Evolutionary conservation across 23 red algal species (phyloP), one percentile per base, ranked within the genome.

Genomic region (Cyanidiococcus yangmingshanensis): DNA sequence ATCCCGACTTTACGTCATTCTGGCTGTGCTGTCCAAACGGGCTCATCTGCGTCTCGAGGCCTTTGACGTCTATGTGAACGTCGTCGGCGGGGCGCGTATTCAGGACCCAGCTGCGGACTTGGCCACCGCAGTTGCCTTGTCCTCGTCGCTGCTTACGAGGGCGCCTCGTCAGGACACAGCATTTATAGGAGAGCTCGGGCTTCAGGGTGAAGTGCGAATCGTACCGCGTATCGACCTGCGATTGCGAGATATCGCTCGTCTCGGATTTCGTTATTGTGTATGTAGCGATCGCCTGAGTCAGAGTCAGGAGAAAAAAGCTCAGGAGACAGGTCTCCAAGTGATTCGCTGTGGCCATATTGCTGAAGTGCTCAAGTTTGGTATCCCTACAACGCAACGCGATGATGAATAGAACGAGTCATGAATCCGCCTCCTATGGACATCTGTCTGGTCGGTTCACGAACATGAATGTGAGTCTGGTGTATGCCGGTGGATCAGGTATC

Each of bases 61-160:
- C 17, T 39, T 40, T 41, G 76, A 78, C 21, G 76, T 78, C 58
- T 78, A 78, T 78, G 18, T 78, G 27, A 78, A 78, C 30, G 76
- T 78, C 2, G 76, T 78, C 1, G 76, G 76, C 3, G 76, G 76
- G 7, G 57, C 30, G 37, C 76, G 76, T 17, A 78, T 78, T n/a
- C 76, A 78, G 21, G 76, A 78, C 57, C 76, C 76, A 3, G 2
- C 2, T 78, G 76, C 76, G 0, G 76, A 78, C 39, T 36, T 78
- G 29, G 76, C 76, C 37, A 39, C 76, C 17, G 76, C 76, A 1
- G 32, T 78, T 2, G 32, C 50, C 17, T n/a, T 78, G 0, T 36
- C 58, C 35, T 78, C 76, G 0, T 58, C 50, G 39, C 16, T 78
- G 7, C 58, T 54, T 41, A 39, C 57, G 58, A 58, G 57, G 32